phyloP scores from a whole-genome alignment of 2,329 filamentous ascomycete species.

The Pyricularia sp. region DNA sequence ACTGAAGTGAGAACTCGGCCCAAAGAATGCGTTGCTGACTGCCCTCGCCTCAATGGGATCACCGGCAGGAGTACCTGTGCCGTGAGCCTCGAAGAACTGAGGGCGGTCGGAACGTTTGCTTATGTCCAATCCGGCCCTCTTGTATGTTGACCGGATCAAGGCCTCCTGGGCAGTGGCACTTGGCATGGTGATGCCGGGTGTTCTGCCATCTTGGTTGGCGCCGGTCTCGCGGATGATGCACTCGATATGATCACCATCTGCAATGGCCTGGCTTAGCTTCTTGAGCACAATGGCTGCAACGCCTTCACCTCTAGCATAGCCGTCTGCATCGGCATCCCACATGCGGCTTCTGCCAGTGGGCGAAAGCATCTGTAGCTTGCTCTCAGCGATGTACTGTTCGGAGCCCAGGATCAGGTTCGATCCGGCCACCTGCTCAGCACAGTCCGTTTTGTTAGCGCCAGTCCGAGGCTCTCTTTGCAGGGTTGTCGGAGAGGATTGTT shows the following conservation, averaged over 20 bases:
- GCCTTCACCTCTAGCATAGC: slow-evolving; percentile 40
- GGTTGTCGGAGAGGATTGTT: neutral
- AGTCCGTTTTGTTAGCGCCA: neutral
- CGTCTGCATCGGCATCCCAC: slow-evolving; percentile 33
- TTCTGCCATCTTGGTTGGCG: slow-evolving; percentile 31
- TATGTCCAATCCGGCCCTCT: slow-evolving; percentile 21
- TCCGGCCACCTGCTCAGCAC: slow-evolving; percentile 15
- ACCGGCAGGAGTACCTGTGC: slow-evolving; percentile 7
- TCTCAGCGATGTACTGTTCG: slow-evolving; percentile 13
- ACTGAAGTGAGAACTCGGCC: neutral
- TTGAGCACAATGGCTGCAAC: slow-evolving; percentile 33
- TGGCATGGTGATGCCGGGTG: slow-evolving; percentile 35
- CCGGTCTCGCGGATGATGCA: slow-evolving; percentile 27
- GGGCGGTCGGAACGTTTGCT: slow-evolving; percentile 14
- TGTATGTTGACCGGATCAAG: slow-evolving; percentile 26
- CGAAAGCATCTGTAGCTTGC: slow-evolving; percentile 25
- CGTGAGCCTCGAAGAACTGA: slow-evolving; percentile 11
- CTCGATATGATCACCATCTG: slow-evolving; percentile 27
- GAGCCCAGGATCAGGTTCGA: slow-evolving; percentile 5
- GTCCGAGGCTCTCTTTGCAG: neutral
- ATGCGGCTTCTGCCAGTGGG: slow-evolving; percentile 22
- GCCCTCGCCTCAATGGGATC: neutral
- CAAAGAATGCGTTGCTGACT: neutral
- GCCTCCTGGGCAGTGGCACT: slow-evolving; percentile 23
- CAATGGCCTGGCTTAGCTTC: slow-evolving; percentile 28